Conservation (phyloP, 371 early-diverging fungal species). For the Circinella umbellata region DNA sequence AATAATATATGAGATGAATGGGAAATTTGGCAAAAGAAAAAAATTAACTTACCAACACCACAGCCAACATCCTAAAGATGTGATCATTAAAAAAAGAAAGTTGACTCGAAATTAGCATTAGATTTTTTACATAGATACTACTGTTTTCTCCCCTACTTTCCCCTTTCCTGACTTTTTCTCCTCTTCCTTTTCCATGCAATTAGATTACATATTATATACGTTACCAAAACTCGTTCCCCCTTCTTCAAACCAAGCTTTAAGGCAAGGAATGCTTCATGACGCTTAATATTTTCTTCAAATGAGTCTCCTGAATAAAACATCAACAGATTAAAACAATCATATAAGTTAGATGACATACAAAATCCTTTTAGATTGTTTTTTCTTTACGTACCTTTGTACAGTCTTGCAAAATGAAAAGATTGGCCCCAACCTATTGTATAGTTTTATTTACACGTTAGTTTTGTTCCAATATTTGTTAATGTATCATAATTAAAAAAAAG, state of each 20-base stretch:
- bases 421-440: slow-evolving; percentile 69
- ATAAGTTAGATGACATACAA: too few species aligned
- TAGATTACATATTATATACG: neutral
- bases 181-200: too few species aligned
- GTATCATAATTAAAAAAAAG: too few species aligned
- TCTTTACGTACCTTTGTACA: slow-evolving; percentile 42
- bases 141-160: neutral
- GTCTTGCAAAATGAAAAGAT: slow-evolving; percentile 78
- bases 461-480: too few species aligned
- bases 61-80: slow-evolving; percentile 70
- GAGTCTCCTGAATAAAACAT: slow-evolving; percentile 55
- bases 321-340: neutral
- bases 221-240: slow-evolving; percentile 66
- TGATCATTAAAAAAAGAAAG: neutral
- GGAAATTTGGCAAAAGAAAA: too few species aligned
- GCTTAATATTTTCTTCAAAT: slow-evolving; percentile 70
- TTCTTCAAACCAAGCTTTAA: slow-evolving; percentile 63
- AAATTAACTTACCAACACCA: slow-evolving; percentile 66
- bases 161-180: too few species aligned
- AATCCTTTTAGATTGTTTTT: neutral
- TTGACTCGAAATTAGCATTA: neutral
- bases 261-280: slow-evolving; percentile 79
- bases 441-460: too few species aligned
- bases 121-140: neutral
- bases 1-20: neutral